Evolutionary conservation across 1,139 yeast genomes (phyloP).

Genomic region (Saccharomyces uvarum): DNA sequence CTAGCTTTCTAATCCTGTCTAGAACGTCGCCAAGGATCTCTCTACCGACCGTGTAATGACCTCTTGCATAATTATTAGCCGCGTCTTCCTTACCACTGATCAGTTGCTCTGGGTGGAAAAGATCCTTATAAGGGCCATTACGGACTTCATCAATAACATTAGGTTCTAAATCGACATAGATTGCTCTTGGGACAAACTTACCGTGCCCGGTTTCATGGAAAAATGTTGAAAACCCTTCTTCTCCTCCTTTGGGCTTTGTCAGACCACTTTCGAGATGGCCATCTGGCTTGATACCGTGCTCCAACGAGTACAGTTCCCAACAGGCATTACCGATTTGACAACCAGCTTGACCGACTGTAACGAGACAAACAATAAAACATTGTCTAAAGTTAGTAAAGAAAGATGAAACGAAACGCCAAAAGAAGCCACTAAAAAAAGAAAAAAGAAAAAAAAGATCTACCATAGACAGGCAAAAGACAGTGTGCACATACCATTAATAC

Average conservation of each 20-base stretch:
- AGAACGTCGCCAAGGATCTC: slow-evolving; percentile 88
- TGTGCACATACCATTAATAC: slow-evolving; percentile 51
- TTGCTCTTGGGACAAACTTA: slow-evolving; percentile 94
- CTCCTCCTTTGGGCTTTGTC: slow-evolving; percentile 76
- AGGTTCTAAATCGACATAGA: slow-evolving; percentile 95
- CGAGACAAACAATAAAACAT: background rate
- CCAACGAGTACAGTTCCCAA: slow-evolving; percentile 95
- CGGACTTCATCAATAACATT: slow-evolving; percentile 96
- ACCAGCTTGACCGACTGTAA: slow-evolving; percentile 60
- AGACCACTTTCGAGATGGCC: slow-evolving; percentile 72
- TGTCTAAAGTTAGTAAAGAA: background rate
- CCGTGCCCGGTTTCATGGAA: slow-evolving; percentile 95
- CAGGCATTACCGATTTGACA: slow-evolving; percentile 99
- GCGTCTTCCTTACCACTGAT: slow-evolving; percentile 98
- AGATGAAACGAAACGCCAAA: slow-evolving; percentile 1
- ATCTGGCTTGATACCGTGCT: slow-evolving; percentile 90
- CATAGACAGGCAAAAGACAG: background rate
- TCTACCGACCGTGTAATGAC: slow-evolving; percentile 97
- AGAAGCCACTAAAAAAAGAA: background rate
- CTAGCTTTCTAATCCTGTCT: slow-evolving; percentile 92
- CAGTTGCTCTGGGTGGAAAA: slow-evolving; percentile 96
- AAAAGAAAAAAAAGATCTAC: background rate
- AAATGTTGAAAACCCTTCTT: slow-evolving; percentile 92
- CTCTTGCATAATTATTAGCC: slow-evolving; percentile 97
- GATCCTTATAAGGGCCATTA: slow-evolving; percentile 82